Evolutionary conservation across 176 grass and related monocot species (phyloP).

Genomic region (Puccinellia tenuiflora): DNA sequence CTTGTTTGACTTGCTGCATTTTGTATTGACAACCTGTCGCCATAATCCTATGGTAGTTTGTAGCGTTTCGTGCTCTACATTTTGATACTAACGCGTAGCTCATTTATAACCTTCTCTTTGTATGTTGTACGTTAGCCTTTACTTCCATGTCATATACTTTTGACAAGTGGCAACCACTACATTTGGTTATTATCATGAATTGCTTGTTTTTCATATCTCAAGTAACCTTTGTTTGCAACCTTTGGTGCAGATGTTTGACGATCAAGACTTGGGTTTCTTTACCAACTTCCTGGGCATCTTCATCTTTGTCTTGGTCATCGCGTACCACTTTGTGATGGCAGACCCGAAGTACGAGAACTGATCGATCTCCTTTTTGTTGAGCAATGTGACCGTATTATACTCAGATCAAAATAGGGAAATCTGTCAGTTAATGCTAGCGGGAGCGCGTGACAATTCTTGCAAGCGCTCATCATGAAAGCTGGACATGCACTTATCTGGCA

Average conservation of each 20-base stretch:
- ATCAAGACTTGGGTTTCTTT: slow-evolving; percentile 91
- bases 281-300: slow-evolving; percentile 91
- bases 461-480: neutral
- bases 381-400: neutral
- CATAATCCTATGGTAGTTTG: neutral
- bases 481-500: neutral
- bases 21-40: neutral
- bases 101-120: neutral
- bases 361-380: slow-evolving; percentile 12
- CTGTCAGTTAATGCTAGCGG: neutral
- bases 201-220: neutral
- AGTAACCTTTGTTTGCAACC: neutral
- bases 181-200: neutral
- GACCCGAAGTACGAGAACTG: slow-evolving; percentile 83
- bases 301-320: slow-evolving; percentile 75
- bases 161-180: neutral
- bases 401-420: neutral
- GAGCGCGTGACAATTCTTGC: neutral
- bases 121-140: neutral
- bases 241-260: slow-evolving; percentile 80
- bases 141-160: neutral
- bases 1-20: neutral
- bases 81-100: neutral
- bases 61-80: neutral
- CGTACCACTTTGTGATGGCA: slow-evolving; percentile 81